Base-by-base conservation (phyloP, 139 green algal species). In the Chlamydomonas sphaeroides region DNA sequence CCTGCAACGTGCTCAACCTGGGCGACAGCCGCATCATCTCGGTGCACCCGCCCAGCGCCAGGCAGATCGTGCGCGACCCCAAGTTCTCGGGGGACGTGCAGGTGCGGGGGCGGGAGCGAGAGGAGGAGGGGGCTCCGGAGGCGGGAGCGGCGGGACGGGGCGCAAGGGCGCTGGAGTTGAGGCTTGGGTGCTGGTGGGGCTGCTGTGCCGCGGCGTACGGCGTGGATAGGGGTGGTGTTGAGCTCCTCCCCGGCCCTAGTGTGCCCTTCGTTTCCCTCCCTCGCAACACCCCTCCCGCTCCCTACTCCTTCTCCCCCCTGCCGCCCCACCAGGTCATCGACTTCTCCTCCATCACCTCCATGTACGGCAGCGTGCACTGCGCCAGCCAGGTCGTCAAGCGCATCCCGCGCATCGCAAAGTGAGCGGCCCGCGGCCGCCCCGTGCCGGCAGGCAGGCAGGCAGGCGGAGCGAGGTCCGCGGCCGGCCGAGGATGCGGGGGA, bases 321-420 rank as follows among this genome's bases (percentile, higher is more conserved):
- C 57, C 30, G 42, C 59, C 73, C 14, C 35, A 57, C 25, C 89
- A 94, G 84, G 88, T 93, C 68, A 92, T 98, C n/a, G 92, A 97
- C 68, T 98, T 95, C 89, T 90, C 82, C 3, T 93, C 92, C 79
- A 96, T 98, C 84, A 98, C 95, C 7, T 94, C 89, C 63, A 99
- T 99, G 96, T 99, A 99, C 73, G 96, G 96, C 65, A 94, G 92
- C 1, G 93, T 98, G 70, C 96, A 99, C 88, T 99, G 96, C 89
- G 93, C 89, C 78, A 95, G 87, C 42, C 96, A 99, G 88, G 93
- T 98, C 3, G 56, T 62, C 56, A 62, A 62, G 56, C 56, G 56
- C 56, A n/a, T 62, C 25, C 56, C 56, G 25, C 56, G 56, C 56
- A 14, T 14, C 38, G 72, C 68, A 36, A 79, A 79, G 72, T 53